Base-by-base conservation (phyloP, 495 filamentous ascomycete genomes). In the Penicillium psychrofluorescens region DNA sequence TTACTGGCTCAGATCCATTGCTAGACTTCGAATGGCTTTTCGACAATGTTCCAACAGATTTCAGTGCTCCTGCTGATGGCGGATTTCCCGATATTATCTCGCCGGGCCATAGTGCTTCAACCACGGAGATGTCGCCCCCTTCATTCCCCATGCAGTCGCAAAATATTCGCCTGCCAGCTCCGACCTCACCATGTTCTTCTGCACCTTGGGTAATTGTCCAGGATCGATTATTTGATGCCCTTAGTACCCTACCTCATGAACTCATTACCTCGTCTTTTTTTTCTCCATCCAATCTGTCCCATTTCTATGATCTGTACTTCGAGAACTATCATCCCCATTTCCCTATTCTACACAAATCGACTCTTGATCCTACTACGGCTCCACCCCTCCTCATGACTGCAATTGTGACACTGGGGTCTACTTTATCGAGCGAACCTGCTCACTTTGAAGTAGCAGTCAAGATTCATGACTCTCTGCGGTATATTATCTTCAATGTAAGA, bases 281-380 rank as follows among this genome's bases (percentile, higher is more conserved):
- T 28, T 11, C 28, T 11, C 16, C 38, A 0, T 30, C 33, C 7
- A 53, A 45, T 22, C n/a, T 53, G 1, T 35, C 31, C 3, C 27
- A 29, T 2, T 53, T 53, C 29, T 42, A 27, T n/a, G 46, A 45
- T 15, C 28, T 53, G 4, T 53, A 49, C 13, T 49, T 53, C 32
- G 22, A 53, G 13, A 36, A 53, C 35, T 53, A 53, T n/a, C 50
- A 53, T 29, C 50, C 50, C 3, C 50, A 53, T 45, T 53, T 53
- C 15, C 50, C 50, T 11, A 53, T 53, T 11, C 13, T 49, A 11
- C 50, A 53, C 32, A 37, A 44, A 30, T 38, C 46, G 8, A 53
- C 45, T 0, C 36, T 22, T 22, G 22, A 22, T 22, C 22, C 22
- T 22, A 22, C 22, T 22, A 22, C 22, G 22, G 22, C 22, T 22